Evolutionary conservation across 768 basidiomycete genomes (phyloP), one percentile per base, ranked within the genome.

Genomic region (Brasilioporus rufonigricans): DNA sequence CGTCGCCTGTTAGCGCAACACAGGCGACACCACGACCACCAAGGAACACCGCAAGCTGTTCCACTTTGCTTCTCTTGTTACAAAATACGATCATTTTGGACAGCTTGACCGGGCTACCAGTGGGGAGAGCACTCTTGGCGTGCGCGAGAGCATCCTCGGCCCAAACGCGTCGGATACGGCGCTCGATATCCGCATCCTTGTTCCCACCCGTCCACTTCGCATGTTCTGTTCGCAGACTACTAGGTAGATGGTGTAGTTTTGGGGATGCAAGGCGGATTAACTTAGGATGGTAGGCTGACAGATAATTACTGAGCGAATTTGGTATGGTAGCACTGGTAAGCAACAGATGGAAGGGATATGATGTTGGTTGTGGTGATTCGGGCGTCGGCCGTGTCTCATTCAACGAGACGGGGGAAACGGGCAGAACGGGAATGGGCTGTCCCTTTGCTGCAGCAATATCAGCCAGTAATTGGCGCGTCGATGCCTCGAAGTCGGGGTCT

Each of bases 281-380:
- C 2, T 68, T 50, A 0, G 90, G 89, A 61, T 91, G 88, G 53
- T 82, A 69, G 0, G 68, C 70, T 57, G 81, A 77, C 27, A 92
- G 77, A 67, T 90, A 87, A 21, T 76, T 67, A 26, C 83, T 79
- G 45, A 91, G 84, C 3, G 88, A 80, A 32, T 82, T 79, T 8
- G 94, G 93, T 56, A 97, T 89, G 4, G 94, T 96, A 1, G 94
- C 94, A 43, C 88, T 88, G 16, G 88, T 86, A 26, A 97, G 78
- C 50, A 96, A 62, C 40, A 96, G 73, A 67, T 92, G 81, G 79
- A 91, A 92, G 5, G 91, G 91, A 67, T 88, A 86, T 35, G 79
- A 69, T 45, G 66, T 26, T 21, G 59, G 44, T 31, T 61, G 62
- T 10, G 58, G 21, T 16, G 53, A 56, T 40, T 54, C 53, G 1